phyloP scores from a whole-genome alignment of 306 rosid species.

The Quercus robur region DNA sequence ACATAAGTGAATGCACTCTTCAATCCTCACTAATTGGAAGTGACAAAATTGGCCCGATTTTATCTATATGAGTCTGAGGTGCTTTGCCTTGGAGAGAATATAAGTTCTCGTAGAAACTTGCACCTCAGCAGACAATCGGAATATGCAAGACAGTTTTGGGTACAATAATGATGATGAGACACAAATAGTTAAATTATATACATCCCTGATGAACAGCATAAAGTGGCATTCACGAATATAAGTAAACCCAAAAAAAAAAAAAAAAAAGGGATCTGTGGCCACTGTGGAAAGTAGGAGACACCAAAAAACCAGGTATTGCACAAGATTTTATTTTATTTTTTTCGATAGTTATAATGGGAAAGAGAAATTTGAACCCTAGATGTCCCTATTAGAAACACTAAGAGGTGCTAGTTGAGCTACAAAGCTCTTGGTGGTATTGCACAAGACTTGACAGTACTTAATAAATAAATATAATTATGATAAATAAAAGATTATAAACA shows the following conservation, averaged over 20 bases:
- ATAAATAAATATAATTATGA: background rate
- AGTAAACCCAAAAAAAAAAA: background rate
- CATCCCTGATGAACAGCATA: background rate
- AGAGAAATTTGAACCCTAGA: too few relatives aligned
- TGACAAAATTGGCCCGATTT: background rate
- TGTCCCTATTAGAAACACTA: too few relatives aligned
- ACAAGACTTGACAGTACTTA: background rate
- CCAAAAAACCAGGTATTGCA: background rate
- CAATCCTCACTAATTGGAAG: background rate
- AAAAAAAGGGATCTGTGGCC: too few relatives aligned
- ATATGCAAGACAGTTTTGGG: background rate
- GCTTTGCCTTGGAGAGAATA: background rate
- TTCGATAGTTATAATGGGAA: too few relatives aligned
- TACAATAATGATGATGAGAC: too few relatives aligned
- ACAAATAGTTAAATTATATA: background rate
- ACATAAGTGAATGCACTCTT: background rate
- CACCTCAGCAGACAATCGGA: background rate
- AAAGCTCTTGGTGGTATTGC: background rate
- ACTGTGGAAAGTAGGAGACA: background rate
- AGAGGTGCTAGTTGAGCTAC: too few relatives aligned
- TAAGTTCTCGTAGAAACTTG: background rate
- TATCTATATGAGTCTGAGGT: background rate
- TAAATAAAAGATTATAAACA: constrained; percentile 1
- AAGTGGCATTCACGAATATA: background rate
- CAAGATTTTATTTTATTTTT: background rate